Evolutionary conservation across 2,329 filamentous ascomycete genomes (phyloP), one percentile per base, ranked within the genome.

Genomic region (Epichloe hybrida): DNA sequence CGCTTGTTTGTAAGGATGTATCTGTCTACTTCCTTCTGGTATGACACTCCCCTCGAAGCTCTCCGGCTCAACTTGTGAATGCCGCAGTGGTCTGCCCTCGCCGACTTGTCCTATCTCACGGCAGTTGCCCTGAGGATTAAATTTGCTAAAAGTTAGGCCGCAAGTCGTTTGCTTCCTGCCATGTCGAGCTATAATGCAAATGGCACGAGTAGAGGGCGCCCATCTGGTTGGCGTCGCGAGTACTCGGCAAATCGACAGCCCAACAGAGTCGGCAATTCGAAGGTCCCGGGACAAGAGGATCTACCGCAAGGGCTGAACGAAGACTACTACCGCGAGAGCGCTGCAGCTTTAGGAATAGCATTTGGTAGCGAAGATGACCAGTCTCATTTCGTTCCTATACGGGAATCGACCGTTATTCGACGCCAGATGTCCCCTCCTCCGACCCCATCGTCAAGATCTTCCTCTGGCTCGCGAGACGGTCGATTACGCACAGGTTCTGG

Each of bases 391-490:
- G 36, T 42, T 11, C 43, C 49, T 5, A 37, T 27, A 6, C 37
- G n/a, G 17, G 27, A 7, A 12, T 46, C 43, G 41, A 37, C 43
- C 20, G 43, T 50, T 40, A 36, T 37, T 23, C 43, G 23, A 40
- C 36, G 13, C 4, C 37, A 36, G 11, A 17, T 11, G 35, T 37
- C 37, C 17, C 49, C 43, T n/a, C 42, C 23, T n/a, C 42, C 23
- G 4, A 23, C 5, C n/a, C 17, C 49, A 12, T 54, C 54, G 47
- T 58, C 58, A 46, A 58, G 60, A 58, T 55, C 59, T 48, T 55
- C 58, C 50, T 52, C 60, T 56, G 57, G 58, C 53, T 59, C 60
- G 54, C 53, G 60, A 50, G 56, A 54, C 27, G 50, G 50, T 9
- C 57, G 58, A 4, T 54, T 46, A 13, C 27, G 23, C 17, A 48